A percentile compares a stretch with the other conserved stretches of the same genome.
Evolutionary conservation across 2,329 filamentous ascomycete species (phyloP).

Genomic region (Plenodomus lindquistii): DNA sequence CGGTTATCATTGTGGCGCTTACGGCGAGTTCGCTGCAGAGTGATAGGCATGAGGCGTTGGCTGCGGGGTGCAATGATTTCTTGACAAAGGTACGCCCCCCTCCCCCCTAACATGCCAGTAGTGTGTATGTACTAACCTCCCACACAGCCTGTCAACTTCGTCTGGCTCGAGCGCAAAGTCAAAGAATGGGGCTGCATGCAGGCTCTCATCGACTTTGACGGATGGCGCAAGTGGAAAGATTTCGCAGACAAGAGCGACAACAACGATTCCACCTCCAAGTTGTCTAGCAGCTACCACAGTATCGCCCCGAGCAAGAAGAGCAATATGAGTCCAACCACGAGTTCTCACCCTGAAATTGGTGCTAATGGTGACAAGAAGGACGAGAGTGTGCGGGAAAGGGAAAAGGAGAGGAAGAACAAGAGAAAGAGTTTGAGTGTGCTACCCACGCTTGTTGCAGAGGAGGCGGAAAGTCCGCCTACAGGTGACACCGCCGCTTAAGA

Average conservation of each 20-base stretch:
- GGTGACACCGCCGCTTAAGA: not conserved
- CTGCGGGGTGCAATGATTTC: conserved; percentile 97
- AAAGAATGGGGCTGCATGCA: conserved; percentile 99
- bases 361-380: conserved; percentile 30
- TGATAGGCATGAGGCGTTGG: conserved; percentile 91
- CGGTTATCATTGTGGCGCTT: conserved; percentile 95
- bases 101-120: not conserved
- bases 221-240: conserved; percentile 97
- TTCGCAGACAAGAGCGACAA: conserved; percentile 54
- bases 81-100: conserved; percentile 79
- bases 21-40: conserved; percentile 94
- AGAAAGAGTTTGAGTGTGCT: conserved; percentile 36
- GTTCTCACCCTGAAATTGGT: conserved; percentile 24
- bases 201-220: conserved; percentile 96
- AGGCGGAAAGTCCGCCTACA: conserved; percentile 23
- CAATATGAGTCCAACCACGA: conserved; percentile 20
- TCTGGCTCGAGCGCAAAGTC: conserved; percentile 96
- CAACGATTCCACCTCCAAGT: conserved; percentile 39
- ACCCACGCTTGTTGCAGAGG: conserved; percentile 33
- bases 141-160: conserved; percentile 88
- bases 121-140: conserved; percentile 20
- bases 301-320: conserved; percentile 33
- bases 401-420: conserved; percentile 39
- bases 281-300: conserved; percentile 37
- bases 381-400: too few relatives aligned